phyloP scores from a whole-genome alignment of 2,329 filamentous ascomycete species.

The Akanthomyces uredinophilus region DNA sequence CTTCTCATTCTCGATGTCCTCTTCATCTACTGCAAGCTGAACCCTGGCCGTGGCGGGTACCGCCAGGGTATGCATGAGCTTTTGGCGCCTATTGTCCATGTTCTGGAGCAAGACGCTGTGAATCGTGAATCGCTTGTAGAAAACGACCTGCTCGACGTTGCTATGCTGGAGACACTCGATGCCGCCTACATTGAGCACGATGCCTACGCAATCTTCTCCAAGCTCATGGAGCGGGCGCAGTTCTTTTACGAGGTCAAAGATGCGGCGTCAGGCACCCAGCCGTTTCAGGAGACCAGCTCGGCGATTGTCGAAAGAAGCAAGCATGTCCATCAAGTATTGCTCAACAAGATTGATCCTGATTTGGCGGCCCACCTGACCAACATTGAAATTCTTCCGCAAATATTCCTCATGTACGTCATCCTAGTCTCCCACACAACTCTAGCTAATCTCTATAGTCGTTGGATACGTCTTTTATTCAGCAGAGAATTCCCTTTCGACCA shows the following conservation, averaged over 20 bases:
- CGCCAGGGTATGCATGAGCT: conserved; percentile 99
- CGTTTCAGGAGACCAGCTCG: conserved; percentile 35
- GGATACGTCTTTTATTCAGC: conserved; percentile 89
- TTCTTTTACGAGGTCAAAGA: conserved; percentile 75
- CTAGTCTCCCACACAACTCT: background rate
- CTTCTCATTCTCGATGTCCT: conserved; percentile 79
- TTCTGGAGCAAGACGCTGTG: conserved; percentile 76
- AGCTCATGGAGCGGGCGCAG: conserved; percentile 82
- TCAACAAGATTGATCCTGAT: conserved; percentile 76
- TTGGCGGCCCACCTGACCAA: conserved; percentile 73
- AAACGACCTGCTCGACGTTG: conserved; percentile 38
- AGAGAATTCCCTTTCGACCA: conserved; percentile 89
- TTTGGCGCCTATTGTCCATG: conserved; percentile 81
- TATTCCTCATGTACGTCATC: conserved; percentile 78
- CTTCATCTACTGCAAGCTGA: conserved; percentile 91
- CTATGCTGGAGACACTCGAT: conserved; percentile 65
- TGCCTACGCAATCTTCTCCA: conserved; percentile 77
- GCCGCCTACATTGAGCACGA: conserved; percentile 79
- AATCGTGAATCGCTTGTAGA: conserved; percentile 37
- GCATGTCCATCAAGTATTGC: conserved; percentile 76
- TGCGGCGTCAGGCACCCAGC: conserved; percentile 21
- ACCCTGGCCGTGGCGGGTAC: conserved; percentile 80
- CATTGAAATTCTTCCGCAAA: conserved; percentile 90
- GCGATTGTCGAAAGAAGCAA: conserved; percentile 78
- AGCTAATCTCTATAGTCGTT: conserved; percentile 55